phyloP scores from a whole-genome alignment of 352 stramenopile genomes.

The Phytophthora citricola region DNA sequence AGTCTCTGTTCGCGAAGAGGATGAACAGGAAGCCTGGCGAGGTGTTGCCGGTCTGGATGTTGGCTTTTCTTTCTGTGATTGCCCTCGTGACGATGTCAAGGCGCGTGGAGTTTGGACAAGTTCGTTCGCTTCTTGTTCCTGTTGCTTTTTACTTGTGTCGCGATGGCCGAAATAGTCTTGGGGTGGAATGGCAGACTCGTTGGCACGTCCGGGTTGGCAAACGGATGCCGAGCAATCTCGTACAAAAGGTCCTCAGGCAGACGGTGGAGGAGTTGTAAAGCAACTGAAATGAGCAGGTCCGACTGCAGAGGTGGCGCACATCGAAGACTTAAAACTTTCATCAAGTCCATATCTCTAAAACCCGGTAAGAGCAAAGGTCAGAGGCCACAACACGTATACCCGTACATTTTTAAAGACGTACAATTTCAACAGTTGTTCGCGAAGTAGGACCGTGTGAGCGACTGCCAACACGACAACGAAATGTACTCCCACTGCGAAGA shows the following conservation, averaged over 20 bases:
- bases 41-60: constrained; percentile 9
- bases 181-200: constrained; percentile 65
- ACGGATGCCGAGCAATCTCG: constrained; percentile 88
- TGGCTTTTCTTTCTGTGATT: constrained; percentile 19
- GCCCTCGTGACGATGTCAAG: constrained; percentile 7
- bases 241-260: constrained; percentile 85
- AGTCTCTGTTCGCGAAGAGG: constrained; percentile 14
- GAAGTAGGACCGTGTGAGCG: constrained; percentile 88
- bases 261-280: constrained; percentile 86
- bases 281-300: constrained; percentile 86
- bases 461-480: constrained; percentile 92
- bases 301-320: constrained; percentile 83
- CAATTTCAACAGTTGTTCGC: constrained; percentile 83
- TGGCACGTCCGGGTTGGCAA: constrained; percentile 67
- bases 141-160: constrained; percentile 46
- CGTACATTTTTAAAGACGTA: constrained; percentile 31
- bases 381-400: neutral
- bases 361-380: constrained; percentile 1
- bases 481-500: constrained; percentile 92
- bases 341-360: constrained; percentile 83
- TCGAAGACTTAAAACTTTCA: constrained; percentile 90
- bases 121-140: constrained; percentile 23
- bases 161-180: constrained; percentile 58
- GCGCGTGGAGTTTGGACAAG: constrained; percentile 10
- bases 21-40: constrained; percentile 24